Conservation (phyloP, 306 rosid genomes). For the Lathyrus tuberosus region DNA sequence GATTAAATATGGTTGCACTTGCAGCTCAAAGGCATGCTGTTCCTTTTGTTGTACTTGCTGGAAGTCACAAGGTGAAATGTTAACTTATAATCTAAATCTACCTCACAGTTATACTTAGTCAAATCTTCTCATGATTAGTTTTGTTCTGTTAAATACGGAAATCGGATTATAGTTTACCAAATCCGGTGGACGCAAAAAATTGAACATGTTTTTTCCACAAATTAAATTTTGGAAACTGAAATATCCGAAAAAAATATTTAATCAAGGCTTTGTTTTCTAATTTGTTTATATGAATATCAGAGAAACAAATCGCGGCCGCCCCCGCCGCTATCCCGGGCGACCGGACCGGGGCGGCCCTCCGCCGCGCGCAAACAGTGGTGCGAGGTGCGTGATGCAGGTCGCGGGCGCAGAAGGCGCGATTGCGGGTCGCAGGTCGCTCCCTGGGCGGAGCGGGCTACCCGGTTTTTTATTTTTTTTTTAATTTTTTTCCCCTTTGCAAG, state of each 20-base stretch:
- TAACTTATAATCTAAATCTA: conserved; percentile 19
- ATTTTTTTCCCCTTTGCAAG: no score
- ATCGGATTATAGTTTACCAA: conserved; percentile 25
- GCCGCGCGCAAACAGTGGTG: no score
- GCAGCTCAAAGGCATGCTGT: conserved; percentile 98
- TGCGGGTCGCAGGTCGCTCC: no score
- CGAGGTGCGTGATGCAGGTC: no score
- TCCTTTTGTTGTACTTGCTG: conserved; percentile 97
- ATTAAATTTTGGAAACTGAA: conserved; percentile 15
- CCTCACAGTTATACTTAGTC: conserved; percentile 1
- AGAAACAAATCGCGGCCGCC: no score
- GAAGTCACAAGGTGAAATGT: conserved; percentile 90
- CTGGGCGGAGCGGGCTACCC: no score
- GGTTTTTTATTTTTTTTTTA: no score
- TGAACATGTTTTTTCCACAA: neutral
- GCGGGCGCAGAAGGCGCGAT: no score
- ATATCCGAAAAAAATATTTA: neutral
- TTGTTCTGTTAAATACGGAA: conserved; percentile 18
- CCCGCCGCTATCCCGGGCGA: no score
- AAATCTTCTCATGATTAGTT: conserved; percentile 11
- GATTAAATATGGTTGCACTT: conserved; percentile 97
- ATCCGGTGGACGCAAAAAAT: neutral
- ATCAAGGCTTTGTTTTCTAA: neutral
- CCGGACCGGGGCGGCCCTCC: no score
- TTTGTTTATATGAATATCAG: conserved; percentile 3